These are phyloP conservation scores for Phytopythium boreale DNA, from an alignment of 352 stramenopile species.

Conservation along the genomic window DNA sequence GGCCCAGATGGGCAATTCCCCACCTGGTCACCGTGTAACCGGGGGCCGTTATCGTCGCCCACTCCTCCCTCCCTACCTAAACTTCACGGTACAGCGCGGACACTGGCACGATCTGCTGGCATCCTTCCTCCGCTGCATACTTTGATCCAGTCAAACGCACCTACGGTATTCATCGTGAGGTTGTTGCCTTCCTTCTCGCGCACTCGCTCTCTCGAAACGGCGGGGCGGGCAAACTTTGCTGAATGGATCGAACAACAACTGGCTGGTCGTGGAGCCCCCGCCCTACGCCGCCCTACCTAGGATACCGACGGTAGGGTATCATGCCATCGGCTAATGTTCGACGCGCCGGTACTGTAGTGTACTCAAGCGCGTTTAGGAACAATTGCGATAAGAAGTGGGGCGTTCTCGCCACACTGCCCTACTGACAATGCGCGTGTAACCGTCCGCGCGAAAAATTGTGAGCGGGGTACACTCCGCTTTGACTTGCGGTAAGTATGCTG, in stretches of 20 bases:
- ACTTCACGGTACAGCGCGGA: neutral
- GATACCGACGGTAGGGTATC: neutral
- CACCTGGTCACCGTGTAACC: no score
- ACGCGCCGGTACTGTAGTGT: neutral
- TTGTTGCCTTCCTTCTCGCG: neutral
- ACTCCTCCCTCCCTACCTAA: no score
- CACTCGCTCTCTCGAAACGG: neutral
- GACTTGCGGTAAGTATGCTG: neutral
- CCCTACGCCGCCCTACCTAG: no score
- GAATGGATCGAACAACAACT: neutral
- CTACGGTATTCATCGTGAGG: neutral
- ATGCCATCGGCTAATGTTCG: neutral
- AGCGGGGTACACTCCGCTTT: neutral
- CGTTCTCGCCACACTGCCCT: neutral
- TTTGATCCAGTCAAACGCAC: neutral
- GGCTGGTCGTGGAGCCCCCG: neutral
- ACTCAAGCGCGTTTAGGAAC: neutral
- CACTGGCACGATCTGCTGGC: constrained; percentile 1
- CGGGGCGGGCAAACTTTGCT: neutral
- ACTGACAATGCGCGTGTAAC: neutral
- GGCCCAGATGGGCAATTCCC: neutral
- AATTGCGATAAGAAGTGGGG: neutral
- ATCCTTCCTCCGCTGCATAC: neutral
- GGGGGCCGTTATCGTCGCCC: neutral
- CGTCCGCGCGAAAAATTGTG: neutral